Base-by-base conservation (phyloP, 257 asterid species). In the Leptodermis oblonga region DNA sequence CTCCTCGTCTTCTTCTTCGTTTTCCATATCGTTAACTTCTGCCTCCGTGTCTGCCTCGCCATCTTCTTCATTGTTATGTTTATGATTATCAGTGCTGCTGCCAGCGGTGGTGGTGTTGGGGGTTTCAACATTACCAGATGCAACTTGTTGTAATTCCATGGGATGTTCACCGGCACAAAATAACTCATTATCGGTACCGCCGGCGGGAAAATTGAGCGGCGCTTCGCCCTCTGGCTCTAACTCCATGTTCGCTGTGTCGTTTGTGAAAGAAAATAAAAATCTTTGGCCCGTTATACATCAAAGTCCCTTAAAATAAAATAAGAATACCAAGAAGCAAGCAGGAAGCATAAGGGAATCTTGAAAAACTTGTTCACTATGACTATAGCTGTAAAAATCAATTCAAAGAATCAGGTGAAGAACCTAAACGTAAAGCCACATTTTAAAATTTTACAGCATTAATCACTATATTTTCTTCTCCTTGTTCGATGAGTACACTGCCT, bases 121-220 rank as follows among this genome's bases (percentile, higher is more conserved):
- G 15, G 22, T 4, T 30, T 36, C 66, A 34, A 39, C 36, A 4
- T 60, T 23, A 6, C 61, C 74, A 26, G 62, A 68, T 43, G 72
- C 75, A 2, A 46, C 76, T 15, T 68, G 82, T 34, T 62, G 89
- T 62, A 83, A 51, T 62, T 85, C 87, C 66, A 46, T 39, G 18
- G 84, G 87, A 65, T 79, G 83, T 70, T 81, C 87, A 28, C 72
- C 72, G 6, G 73, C 86, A 65, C 72, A 76, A 54, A 80, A 76
- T 52, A 48, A 20, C 25, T 73, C 72, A 25, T 46, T 36, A 20
- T 14, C 37, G 20, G 15, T 25, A 30, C 39, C 23, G 7, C 54
- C 18, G 13, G 30, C 30, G 56, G 30, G 25, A 62, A 5, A 7
- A 34, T 5, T 1, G 1, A 1, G 2, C 7, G 18, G 42, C n/a